Percentiles rank a stretch among this genome's conserved stretches.
Conservation (phyloP, 441 rosid genomes). For the Syzygium syzygioides region DNA sequence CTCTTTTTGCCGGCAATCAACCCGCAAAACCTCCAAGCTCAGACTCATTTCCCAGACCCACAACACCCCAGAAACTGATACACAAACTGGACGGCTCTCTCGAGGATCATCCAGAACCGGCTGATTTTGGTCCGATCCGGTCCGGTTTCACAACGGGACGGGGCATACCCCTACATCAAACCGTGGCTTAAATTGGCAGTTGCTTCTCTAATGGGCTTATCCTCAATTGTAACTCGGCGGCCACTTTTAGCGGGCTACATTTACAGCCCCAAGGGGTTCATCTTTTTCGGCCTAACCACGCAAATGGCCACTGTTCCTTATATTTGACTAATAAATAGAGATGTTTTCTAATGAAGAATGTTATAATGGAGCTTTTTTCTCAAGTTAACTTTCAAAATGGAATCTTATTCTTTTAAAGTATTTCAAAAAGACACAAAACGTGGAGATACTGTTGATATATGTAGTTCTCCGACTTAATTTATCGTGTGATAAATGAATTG, state of each 20-base stretch:
- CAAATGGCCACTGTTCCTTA: not conserved
- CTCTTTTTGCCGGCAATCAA: constrained; percentile 63
- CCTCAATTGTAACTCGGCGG: not conserved
- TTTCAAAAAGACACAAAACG: not conserved
- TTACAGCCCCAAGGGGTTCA: not conserved
- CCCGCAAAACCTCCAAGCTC: not conserved
- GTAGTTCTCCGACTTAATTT: not conserved
- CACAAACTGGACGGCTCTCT: too few relatives aligned
- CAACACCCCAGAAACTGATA: not conserved
- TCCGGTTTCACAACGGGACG: too few relatives aligned
- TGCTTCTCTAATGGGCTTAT: not conserved
- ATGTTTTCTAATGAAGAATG: not conserved
- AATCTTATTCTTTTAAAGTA: not conserved
- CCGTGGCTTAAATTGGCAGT: not conserved
- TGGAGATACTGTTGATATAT: not conserved
- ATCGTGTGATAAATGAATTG: fast-evolving
- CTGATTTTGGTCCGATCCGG: too few relatives aligned
- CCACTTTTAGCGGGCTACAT: not conserved
- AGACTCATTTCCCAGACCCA: not conserved
- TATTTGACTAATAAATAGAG: not conserved
- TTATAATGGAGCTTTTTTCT: not conserved
- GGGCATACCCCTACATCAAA: not conserved
- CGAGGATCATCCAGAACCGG: too few relatives aligned
- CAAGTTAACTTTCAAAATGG: not conserved
- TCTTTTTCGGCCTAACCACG: not conserved